Evolutionary conservation across 2,329 filamentous ascomycete species (phyloP).

Genomic region (Apiospora phragmitis): DNA sequence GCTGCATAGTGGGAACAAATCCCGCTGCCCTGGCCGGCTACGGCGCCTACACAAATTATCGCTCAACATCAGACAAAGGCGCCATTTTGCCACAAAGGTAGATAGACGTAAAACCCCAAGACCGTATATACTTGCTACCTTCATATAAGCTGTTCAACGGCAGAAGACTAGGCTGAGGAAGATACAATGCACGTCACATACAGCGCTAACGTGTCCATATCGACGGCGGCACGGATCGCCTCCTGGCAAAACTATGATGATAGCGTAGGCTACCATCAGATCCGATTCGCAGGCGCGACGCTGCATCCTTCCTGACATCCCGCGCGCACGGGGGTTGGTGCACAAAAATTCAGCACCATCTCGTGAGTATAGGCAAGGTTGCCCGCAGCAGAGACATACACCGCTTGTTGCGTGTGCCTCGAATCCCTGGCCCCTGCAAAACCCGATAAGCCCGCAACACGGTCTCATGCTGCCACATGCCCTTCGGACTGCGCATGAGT

Average conservation of each 20-base stretch:
- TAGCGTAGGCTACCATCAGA: not conserved
- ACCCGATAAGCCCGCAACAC: not conserved
- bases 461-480: not conserved
- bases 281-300: not conserved
- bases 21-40: not conserved
- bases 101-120: not conserved
- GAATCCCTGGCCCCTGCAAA: not conserved
- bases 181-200: not conserved
- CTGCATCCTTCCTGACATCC: not conserved
- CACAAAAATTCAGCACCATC: not conserved
- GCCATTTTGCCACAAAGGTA: not conserved
- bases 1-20: not conserved
- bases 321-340: not conserved
- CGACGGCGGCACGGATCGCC: not conserved
- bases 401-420: not conserved
- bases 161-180: not conserved
- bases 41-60: not conserved
- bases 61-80: not conserved
- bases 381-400: not conserved
- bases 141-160: not conserved
- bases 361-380: not conserved
- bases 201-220: not conserved
- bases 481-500: not conserved
- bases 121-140: not conserved
- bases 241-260: not conserved